These are phyloP conservation scores for Saturnispora sekii DNA, from an alignment of 805 yeast species.

Conservation along the genomic window DNA sequence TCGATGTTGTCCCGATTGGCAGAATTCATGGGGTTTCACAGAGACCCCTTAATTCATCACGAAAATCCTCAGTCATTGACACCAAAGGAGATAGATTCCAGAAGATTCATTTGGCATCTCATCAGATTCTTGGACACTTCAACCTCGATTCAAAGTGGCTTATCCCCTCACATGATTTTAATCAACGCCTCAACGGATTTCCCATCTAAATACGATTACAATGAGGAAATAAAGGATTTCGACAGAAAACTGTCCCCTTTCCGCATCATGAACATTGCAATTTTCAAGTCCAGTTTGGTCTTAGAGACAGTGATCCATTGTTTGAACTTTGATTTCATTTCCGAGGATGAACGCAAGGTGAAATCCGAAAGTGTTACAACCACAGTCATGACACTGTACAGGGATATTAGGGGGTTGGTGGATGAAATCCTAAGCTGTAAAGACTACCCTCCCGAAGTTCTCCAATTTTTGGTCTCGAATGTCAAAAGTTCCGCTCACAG, in stretches of 20 bases:
- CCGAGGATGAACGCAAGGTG: slow-evolving; percentile 6
- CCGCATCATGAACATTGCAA: slow-evolving; percentile 9
- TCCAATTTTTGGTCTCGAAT: slow-evolving; percentile 77
- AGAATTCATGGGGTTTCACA: slow-evolving; percentile 13
- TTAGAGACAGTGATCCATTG: slow-evolving; percentile 13
- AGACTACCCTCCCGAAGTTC: slow-evolving; percentile 44
- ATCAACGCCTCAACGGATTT: slow-evolving; percentile 12
- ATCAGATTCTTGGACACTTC: slow-evolving; percentile 13
- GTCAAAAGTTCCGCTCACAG: slow-evolving; percentile 53
- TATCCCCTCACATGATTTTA: slow-evolving; percentile 16
- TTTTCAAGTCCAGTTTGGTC: slow-evolving; percentile 13
- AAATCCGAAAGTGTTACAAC: slow-evolving; percentile 9
- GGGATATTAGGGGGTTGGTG: slow-evolving; percentile 7
- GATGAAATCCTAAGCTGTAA: slow-evolving; percentile 11
- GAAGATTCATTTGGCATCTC: slow-evolving; percentile 12
- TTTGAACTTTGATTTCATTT: slow-evolving; percentile 11
- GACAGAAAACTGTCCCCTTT: slow-evolving; percentile 14
- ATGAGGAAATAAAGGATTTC: slow-evolving; percentile 8
- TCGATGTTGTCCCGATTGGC: slow-evolving; percentile 12
- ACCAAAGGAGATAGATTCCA: slow-evolving; percentile 9
- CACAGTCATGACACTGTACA: slow-evolving; percentile 11
- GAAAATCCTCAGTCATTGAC: slow-evolving; percentile 6
- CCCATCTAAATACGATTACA: slow-evolving; percentile 12
- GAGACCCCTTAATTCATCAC: slow-evolving; percentile 13
- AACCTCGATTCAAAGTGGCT: slow-evolving; percentile 12